Evolutionary conservation across 1,284 basidiomycete species (phyloP).

Genomic region (Cryptococcus floricola): DNA sequence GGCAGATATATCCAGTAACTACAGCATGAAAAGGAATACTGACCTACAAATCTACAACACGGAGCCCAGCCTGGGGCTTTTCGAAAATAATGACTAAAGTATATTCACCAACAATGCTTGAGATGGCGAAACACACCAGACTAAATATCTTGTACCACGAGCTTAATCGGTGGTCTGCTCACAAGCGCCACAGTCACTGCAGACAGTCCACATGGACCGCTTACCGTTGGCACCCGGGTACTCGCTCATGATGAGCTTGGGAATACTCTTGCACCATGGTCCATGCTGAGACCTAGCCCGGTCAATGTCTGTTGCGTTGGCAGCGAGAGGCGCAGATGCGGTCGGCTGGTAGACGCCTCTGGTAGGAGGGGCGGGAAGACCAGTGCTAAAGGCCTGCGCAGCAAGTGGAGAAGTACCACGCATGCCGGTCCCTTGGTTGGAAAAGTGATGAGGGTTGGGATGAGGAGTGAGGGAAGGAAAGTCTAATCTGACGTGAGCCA

Average conservation of each 20-base stretch:
- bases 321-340: slow-evolving; percentile 16
- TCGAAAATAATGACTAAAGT: background rate
- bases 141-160: background rate
- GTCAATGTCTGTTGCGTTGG: slow-evolving; percentile 32
- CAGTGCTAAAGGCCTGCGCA: slow-evolving; percentile 41
- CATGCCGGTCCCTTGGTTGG: slow-evolving; percentile 9
- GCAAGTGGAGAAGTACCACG: slow-evolving; percentile 23
- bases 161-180: slow-evolving; percentile 24
- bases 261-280: slow-evolving; percentile 44
- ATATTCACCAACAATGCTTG: background rate
- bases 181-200: slow-evolving; percentile 43
- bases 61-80: slow-evolving; percentile 3
- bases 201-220: slow-evolving; percentile 43
- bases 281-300: slow-evolving; percentile 41
- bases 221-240: slow-evolving; percentile 45
- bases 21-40: slow-evolving; percentile 9
- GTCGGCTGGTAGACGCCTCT: slow-evolving; percentile 41
- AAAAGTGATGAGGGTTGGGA: slow-evolving; percentile 28
- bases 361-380: slow-evolving; percentile 30
- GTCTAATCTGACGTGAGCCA: slow-evolving; percentile 22
- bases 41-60: background rate
- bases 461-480: slow-evolving; percentile 11
- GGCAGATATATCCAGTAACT: slow-evolving; percentile 7
- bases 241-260: slow-evolving; percentile 41
- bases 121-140: too few relatives aligned